phyloP scores from a whole-genome alignment of 257 asterid genomes.

The Plantago elongata region DNA sequence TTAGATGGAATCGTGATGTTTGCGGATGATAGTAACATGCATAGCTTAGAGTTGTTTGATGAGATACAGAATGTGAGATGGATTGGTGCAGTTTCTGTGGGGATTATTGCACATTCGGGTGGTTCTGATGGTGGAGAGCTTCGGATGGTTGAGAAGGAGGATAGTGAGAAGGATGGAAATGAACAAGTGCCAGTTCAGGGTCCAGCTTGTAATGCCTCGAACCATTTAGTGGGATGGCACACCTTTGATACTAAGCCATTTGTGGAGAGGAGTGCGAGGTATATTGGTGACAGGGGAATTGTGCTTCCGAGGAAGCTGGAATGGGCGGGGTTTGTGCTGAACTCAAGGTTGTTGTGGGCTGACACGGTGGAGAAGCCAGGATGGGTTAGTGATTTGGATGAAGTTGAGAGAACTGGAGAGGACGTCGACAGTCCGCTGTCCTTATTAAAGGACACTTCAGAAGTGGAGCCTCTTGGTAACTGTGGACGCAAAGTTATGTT shows the following conservation, averaged over 20 bases:
- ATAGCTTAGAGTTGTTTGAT: conserved; percentile 81
- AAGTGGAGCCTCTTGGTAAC: conserved; percentile 92
- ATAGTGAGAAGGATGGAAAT: conserved; percentile 41
- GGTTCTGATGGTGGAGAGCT: conserved; percentile 49
- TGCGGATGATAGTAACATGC: conserved; percentile 98
- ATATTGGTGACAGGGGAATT: conserved; percentile 75
- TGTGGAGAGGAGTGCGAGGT: conserved; percentile 59
- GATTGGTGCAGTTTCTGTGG: conserved; percentile 83
- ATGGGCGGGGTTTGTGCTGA: conserved; percentile 92
- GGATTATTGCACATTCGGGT: conserved; percentile 71
- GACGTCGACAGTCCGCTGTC: conserved; percentile 65
- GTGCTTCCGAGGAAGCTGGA: conserved; percentile 88
- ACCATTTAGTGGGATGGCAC: conserved; percentile 87
- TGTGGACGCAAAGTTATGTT: conserved; percentile 84
- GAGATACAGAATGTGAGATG: conserved; percentile 91
- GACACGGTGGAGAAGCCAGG: conserved; percentile 58
- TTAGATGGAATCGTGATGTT: conserved; percentile 87
- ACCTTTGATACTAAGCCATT: conserved; percentile 45
- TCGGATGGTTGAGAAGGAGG: conserved; percentile 30
- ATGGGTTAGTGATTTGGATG: conserved; percentile 79
- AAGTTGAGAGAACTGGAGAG: conserved; percentile 39
- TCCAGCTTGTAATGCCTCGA: conserved; percentile 85
- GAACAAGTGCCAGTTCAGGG: conserved; percentile 76
- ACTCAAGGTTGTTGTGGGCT: conserved; percentile 81
- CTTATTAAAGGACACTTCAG: conserved; percentile 62